These are phyloP conservation scores for Trypanosoma rangeli DNA, from an alignment of 208 protist species.

Conservation along the genomic window DNA sequence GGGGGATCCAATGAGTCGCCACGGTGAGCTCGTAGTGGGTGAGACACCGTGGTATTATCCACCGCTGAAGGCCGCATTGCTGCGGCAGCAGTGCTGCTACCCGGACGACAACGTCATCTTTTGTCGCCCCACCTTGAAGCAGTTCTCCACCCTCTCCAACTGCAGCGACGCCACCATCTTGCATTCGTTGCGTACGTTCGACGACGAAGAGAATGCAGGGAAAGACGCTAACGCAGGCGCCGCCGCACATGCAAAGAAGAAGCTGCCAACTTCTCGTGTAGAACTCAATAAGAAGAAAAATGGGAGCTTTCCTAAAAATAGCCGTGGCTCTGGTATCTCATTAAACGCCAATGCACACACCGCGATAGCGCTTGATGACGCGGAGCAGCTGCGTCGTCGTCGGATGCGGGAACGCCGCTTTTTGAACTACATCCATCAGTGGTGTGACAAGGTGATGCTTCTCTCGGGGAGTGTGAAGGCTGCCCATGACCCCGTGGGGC, in stretches of 20 bases:
- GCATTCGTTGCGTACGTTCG: neutral
- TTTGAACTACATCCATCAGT: constrained; percentile 10
- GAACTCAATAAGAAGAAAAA: neutral
- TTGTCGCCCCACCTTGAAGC: neutral
- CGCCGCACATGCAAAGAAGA: neutral
- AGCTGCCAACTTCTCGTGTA: neutral
- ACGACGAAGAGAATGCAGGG: neutral
- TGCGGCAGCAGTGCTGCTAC: constrained; percentile 11
- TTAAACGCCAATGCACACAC: neutral
- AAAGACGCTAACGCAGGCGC: neutral
- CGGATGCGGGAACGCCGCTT: neutral
- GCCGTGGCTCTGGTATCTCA: neutral
- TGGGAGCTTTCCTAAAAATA: neutral
- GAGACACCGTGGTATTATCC: constrained; percentile 18
- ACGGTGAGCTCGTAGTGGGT: neutral
- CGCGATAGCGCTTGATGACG: neutral
- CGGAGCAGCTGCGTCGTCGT: neutral
- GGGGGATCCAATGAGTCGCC: neutral
- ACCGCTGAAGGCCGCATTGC: constrained; percentile 9
- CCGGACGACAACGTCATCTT: constrained; percentile 8
- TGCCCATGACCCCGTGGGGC: constrained; percentile 5
- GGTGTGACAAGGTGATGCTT: constrained; percentile 12
- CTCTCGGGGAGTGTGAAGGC: neutral
- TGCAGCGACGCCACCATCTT: constrained; percentile 11
- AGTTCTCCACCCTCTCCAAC: constrained; percentile 14